Evolutionary conservation across 805 yeast species (phyloP).

Genomic region (Pichia californica): DNA sequence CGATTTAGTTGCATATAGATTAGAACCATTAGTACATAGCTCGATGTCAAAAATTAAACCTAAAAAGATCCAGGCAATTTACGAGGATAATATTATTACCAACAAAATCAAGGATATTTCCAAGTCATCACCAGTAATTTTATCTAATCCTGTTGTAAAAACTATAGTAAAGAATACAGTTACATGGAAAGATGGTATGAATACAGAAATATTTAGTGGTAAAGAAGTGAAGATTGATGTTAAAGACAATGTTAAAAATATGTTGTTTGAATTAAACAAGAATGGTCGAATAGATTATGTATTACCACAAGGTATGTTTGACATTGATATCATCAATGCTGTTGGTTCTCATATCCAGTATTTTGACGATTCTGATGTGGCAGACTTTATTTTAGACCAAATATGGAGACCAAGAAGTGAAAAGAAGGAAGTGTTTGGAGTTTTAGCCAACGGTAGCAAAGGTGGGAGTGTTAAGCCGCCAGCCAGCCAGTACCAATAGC

Average conservation of each 20-base stretch:
- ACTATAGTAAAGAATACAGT: conserved; percentile 6
- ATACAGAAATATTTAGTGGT: conserved; percentile 4
- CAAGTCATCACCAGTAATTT: conserved; percentile 14
- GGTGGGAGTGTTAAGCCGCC: not conserved
- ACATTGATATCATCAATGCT: conserved; percentile 72
- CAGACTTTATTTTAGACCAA: conserved; percentile 67
- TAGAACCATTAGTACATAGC: conserved; percentile 72
- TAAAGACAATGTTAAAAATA: conserved; percentile 23
- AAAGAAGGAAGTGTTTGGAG: not conserved
- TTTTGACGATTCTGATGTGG: conserved; percentile 80
- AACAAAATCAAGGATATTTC: conserved; percentile 4
- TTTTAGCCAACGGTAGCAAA: too few relatives aligned
- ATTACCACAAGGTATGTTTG: conserved; percentile 71
- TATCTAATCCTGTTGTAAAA: conserved; percentile 25
- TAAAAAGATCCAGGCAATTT: conserved; percentile 49
- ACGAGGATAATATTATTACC: conserved; percentile 39
- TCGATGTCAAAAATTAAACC: conserved; percentile 46
- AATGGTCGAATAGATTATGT: conserved; percentile 80
- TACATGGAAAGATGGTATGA: conserved; percentile 1
- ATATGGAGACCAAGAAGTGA: conserved; percentile 25
- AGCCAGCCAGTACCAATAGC: too few relatives aligned
- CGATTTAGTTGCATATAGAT: conserved; percentile 85
- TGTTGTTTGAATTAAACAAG: conserved; percentile 47
- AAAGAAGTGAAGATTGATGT: conserved; percentile 19
- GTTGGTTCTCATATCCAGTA: conserved; percentile 84